phyloP scores from a whole-genome alignment of 2,329 filamentous ascomycete genomes.

The Epichloe sylvatica region DNA sequence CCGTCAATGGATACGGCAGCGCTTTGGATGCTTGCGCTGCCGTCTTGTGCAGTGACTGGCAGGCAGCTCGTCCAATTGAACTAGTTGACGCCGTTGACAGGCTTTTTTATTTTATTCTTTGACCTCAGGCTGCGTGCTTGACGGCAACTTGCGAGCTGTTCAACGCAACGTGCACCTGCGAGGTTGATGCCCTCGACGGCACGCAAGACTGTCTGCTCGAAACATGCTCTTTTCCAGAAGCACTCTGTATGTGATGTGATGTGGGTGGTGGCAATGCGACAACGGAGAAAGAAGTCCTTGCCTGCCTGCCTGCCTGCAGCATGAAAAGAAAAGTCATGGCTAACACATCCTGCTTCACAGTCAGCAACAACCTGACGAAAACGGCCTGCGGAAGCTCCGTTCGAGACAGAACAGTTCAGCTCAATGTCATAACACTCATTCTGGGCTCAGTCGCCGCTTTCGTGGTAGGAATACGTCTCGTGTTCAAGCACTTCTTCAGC shows the following conservation, averaged over 20 bases:
- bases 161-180: background rate
- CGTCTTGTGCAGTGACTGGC: background rate
- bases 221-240: background rate
- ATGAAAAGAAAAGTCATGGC: too few relatives aligned
- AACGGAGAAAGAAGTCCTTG: too few relatives aligned
- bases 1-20: background rate
- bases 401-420: background rate
- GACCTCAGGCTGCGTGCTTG: background rate
- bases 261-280: too few relatives aligned
- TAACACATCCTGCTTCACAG: background rate
- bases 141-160: background rate
- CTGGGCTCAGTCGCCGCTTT: slow-evolving; percentile 9
- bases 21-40: too few relatives aligned
- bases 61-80: too few relatives aligned
- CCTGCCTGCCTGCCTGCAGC: too few relatives aligned
- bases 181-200: background rate
- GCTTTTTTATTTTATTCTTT: background rate
- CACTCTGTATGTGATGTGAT: background rate
- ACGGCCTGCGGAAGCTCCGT: background rate
- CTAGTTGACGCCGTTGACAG: too few relatives aligned
- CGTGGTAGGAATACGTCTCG: slow-evolving; percentile 24
- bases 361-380: background rate
- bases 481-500: slow-evolving; percentile 21
- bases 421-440: background rate
- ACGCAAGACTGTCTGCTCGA: background rate